Evolutionary conservation across 768 basidiomycete genomes (phyloP).

Genomic region (Favolaschia claudopus): DNA sequence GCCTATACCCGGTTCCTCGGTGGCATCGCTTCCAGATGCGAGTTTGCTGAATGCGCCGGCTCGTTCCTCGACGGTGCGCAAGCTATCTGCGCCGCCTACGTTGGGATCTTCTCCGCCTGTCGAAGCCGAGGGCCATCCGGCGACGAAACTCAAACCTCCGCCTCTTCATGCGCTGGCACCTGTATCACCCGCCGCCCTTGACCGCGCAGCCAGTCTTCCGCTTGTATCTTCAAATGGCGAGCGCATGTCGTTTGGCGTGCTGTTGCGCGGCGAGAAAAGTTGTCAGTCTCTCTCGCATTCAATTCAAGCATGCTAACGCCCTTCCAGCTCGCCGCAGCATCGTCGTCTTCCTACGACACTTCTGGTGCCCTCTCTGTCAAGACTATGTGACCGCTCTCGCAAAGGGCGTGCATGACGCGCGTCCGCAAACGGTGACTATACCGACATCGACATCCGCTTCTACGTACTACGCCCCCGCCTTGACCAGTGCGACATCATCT

Average conservation of each 20-base stretch:
- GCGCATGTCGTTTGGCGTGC: slow-evolving; percentile 69
- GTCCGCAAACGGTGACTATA: slow-evolving; percentile 49
- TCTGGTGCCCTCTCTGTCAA: slow-evolving; percentile 88
- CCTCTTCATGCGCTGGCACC: slow-evolving; percentile 33
- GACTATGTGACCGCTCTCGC: slow-evolving; percentile 83
- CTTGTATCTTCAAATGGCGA: slow-evolving; percentile 75
- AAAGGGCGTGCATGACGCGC: slow-evolving; percentile 41
- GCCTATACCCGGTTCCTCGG: not conserved
- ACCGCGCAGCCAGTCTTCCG: slow-evolving; percentile 64
- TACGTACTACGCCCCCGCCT: not conserved
- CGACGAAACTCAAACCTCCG: not conserved
- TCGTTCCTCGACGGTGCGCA: slow-evolving; percentile 10
- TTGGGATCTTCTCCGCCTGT: not conserved
- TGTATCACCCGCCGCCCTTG: slow-evolving; percentile 65
- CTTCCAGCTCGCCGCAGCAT: slow-evolving; percentile 55
- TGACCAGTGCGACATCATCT: not conserved
- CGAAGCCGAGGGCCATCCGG: not conserved
- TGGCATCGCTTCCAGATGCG: not conserved
- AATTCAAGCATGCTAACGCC: not conserved
- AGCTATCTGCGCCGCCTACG: slow-evolving; percentile 8
- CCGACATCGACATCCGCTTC: not conserved
- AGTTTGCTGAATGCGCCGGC: too few relatives aligned
- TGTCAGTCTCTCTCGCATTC: slow-evolving; percentile 21
- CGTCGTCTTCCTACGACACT: slow-evolving; percentile 88
- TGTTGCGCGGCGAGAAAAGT: slow-evolving; percentile 56